A percentile compares a stretch with the other conserved stretches of the same genome.
phyloP scores from a whole-genome alignment of 371 early-diverging fungal species.

The Mucor racemosus region DNA sequence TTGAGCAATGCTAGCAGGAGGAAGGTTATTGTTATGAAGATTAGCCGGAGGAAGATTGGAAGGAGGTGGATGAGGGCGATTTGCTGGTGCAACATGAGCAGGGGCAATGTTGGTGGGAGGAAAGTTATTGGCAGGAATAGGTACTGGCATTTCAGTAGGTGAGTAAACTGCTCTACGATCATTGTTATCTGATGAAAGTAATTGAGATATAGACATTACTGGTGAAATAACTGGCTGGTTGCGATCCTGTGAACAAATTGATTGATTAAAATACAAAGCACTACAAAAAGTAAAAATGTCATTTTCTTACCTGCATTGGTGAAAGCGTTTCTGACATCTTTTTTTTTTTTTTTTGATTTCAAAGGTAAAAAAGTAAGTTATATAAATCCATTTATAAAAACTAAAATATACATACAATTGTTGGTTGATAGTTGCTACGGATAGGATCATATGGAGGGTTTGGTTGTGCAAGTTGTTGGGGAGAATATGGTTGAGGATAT shows the following conservation, averaged over 20 bases:
- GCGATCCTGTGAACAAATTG: neutral
- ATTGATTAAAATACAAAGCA: neutral
- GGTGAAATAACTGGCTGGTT: slow-evolving; percentile 32
- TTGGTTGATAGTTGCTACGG: slow-evolving; percentile 16
- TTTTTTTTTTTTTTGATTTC: too few relatives aligned
- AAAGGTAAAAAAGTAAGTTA: neutral
- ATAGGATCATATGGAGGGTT: slow-evolving; percentile 26
- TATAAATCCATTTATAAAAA: neutral
- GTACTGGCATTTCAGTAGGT: slow-evolving; percentile 3
- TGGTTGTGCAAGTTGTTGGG: slow-evolving; percentile 2
- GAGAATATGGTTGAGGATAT: slow-evolving; percentile 10
- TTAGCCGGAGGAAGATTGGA: neutral
- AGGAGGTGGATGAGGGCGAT: neutral
- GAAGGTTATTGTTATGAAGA: neutral
- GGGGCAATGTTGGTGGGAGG: neutral
- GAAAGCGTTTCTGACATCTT: slow-evolving; percentile 20
- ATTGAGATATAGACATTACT: slow-evolving; percentile 54
- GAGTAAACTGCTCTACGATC: slow-evolving; percentile 14
- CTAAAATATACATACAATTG: neutral
- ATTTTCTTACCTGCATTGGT: slow-evolving; percentile 11
- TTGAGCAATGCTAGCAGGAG: neutral
- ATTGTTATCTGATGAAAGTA: slow-evolving; percentile 43
- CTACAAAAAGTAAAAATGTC: neutral
- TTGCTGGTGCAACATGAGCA: neutral
- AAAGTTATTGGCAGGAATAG: neutral